Evolutionary conservation across 164 flowering plant species (phyloP).

Genomic region (Litsea cubeba): DNA sequence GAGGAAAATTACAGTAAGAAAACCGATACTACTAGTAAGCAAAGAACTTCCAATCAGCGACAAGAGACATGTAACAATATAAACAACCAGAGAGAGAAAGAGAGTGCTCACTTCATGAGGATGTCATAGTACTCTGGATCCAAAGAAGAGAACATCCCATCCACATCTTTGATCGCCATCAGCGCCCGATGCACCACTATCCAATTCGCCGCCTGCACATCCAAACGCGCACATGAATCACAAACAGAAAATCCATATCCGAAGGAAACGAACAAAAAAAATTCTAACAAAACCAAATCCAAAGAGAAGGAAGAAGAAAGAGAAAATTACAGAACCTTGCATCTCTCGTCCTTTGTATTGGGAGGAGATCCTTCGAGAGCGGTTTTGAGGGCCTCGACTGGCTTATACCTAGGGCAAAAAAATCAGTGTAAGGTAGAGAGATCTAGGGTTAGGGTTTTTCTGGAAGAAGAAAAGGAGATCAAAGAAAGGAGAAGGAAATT

Average conservation of each 20-base stretch:
- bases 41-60: no score
- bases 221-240: background rate
- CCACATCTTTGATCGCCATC: conserved; percentile 91
- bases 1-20: background rate
- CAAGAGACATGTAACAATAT: no score
- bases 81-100: background rate
- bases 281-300: background rate
- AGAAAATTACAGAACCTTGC: conserved; percentile 50
- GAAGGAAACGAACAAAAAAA: background rate
- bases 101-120: conserved; percentile 78
- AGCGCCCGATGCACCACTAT: conserved; percentile 89
- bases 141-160: conserved; percentile 68
- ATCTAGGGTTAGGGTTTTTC: background rate
- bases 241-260: background rate
- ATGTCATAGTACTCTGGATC: conserved; percentile 95
- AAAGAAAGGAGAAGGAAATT: no score
- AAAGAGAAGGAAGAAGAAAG: background rate
- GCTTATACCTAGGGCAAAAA: conserved; percentile 43
- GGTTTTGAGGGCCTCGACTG: conserved; percentile 90
- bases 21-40: background rate
- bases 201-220: conserved; percentile 90
- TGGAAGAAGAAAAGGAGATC: background rate
- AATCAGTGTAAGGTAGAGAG: background rate
- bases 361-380: conserved; percentile 94
- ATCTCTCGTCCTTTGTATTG: conserved; percentile 75